A percentile compares a stretch with the other conserved stretches of the same genome.
phyloP scores from a whole-genome alignment of 352 stramenopile genomes.

The Pythium dissimile region DNA sequence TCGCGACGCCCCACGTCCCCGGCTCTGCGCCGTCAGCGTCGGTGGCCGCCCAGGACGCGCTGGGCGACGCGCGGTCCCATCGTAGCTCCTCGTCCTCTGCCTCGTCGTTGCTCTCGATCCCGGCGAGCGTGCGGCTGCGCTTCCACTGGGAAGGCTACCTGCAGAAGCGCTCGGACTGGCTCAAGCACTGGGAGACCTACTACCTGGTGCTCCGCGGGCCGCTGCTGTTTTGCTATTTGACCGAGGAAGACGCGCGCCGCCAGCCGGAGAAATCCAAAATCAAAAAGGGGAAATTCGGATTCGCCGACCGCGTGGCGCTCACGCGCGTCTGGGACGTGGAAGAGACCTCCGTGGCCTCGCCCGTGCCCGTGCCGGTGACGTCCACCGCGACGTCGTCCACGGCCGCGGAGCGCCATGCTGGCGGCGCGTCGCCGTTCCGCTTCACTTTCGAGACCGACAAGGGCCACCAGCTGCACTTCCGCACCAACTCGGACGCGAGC shows the following conservation, averaged over 20 bases:
- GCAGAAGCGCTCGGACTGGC: slow-evolving; percentile 87
- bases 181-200: slow-evolving; percentile 90
- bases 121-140: slow-evolving; percentile 39
- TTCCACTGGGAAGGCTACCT: slow-evolving; percentile 86
- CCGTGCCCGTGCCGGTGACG: background rate
- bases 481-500: slow-evolving; percentile 75
- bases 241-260: slow-evolving; percentile 68
- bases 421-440: slow-evolving; percentile 55
- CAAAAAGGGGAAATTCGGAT: slow-evolving; percentile 87
- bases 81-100: slow-evolving; percentile 11
- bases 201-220: slow-evolving; percentile 77
- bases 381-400: background rate
- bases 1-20: background rate
- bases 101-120: slow-evolving; percentile 19
- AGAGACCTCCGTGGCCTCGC: slow-evolving; percentile 22
- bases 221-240: slow-evolving; percentile 80
- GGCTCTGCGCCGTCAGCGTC: background rate
- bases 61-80: background rate
- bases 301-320: slow-evolving; percentile 74
- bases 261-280: slow-evolving; percentile 86
- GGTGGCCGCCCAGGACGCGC: background rate
- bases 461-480: slow-evolving; percentile 83
- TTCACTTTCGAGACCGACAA: slow-evolving; percentile 84
- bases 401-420: background rate
- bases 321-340: slow-evolving; percentile 74